A percentile compares a stretch with the other conserved stretches of the same genome.
These are phyloP conservation scores for Rugonectria rugulosa DNA, from an alignment of 2,329 filamentous ascomycete genomes.

Conservation along the genomic window DNA sequence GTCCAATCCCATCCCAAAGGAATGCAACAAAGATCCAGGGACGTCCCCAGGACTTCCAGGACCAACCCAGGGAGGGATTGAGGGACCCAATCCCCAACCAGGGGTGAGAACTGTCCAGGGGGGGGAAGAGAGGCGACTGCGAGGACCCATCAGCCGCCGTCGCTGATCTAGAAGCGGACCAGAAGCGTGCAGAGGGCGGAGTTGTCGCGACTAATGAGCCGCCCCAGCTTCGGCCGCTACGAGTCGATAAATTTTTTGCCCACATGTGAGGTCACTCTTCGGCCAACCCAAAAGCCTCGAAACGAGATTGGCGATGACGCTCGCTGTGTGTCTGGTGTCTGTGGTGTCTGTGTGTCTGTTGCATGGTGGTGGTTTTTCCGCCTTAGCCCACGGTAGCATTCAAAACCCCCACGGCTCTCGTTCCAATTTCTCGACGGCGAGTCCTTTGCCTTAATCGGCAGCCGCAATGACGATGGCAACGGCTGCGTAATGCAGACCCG, in stretches of 20 bases:
- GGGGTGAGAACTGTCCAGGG: constrained; percentile 25
- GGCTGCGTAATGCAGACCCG: background rate
- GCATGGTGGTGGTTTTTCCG: no score
- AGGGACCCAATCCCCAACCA: constrained; percentile 25
- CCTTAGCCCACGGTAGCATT: no score
- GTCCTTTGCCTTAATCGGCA: background rate
- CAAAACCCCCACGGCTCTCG: background rate
- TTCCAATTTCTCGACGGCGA: background rate
- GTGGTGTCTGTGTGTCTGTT: no score
- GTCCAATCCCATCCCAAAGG: constrained; percentile 16
- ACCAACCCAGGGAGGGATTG: constrained; percentile 30
- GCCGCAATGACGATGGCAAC: background rate
- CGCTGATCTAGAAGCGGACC: constrained; percentile 43
- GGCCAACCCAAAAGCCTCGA: constrained; percentile 17
- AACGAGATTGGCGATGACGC: constrained; percentile 24
- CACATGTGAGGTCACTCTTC: constrained; percentile 27
- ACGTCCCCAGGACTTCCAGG: constrained; percentile 18
- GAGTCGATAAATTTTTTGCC: constrained; percentile 23
- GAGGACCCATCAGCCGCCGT: constrained; percentile 35
- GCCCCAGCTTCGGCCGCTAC: constrained; percentile 39
- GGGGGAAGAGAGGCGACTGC: constrained; percentile 1
- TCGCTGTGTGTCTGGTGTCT: constrained; percentile 6
- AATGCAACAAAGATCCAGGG: constrained; percentile 14
- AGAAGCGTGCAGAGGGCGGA: constrained; percentile 40
- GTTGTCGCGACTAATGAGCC: constrained; percentile 38